These are phyloP conservation scores for Corchorus capsularis DNA, from an alignment of 345 rosid species.

Conservation along the genomic window DNA sequence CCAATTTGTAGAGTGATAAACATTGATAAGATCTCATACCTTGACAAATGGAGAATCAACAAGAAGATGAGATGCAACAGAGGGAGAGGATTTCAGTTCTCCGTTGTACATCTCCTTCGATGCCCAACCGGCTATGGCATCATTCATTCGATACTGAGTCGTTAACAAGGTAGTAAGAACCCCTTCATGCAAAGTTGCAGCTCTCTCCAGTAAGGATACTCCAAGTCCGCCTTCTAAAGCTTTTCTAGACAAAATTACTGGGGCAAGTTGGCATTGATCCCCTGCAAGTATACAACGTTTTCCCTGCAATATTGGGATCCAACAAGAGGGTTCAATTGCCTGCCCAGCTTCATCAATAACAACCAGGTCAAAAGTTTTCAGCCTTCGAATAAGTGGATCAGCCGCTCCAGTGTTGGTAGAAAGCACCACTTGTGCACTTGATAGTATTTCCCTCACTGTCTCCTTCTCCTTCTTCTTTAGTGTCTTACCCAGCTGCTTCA, in stretches of 20 bases:
- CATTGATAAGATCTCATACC: constrained; percentile 45
- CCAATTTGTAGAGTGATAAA: constrained; percentile 27
- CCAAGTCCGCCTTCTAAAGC: constrained; percentile 96
- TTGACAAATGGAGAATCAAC: constrained; percentile 87
- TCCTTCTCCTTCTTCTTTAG: constrained; percentile 91
- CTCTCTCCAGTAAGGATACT: constrained; percentile 83
- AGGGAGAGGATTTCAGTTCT: constrained; percentile 65
- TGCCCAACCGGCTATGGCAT: constrained; percentile 96
- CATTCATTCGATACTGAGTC: constrained; percentile 91
- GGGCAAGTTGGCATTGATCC: constrained; percentile 95
- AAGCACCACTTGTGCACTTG: constrained; percentile 88
- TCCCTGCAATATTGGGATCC: constrained; percentile 95
- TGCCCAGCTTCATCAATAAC: constrained; percentile 97
- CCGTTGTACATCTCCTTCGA: constrained; percentile 98
- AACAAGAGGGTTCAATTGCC: constrained; percentile 94
- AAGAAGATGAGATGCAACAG: constrained; percentile 83
- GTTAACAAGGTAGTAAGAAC: constrained; percentile 67
- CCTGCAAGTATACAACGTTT: constrained; percentile 90
- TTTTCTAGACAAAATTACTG: constrained; percentile 79
- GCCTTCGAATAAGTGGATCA: constrained; percentile 78
- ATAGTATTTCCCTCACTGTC: constrained; percentile 71
- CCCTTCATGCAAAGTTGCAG: constrained; percentile 74
- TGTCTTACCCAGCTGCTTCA: constrained; percentile 88
- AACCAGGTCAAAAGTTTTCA: constrained; percentile 83
- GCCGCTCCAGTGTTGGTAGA: constrained; percentile 96